These are phyloP conservation scores for Cladosporium sp. DNA, from an alignment of 2,329 filamentous ascomycete genomes.

Conservation along the genomic window DNA sequence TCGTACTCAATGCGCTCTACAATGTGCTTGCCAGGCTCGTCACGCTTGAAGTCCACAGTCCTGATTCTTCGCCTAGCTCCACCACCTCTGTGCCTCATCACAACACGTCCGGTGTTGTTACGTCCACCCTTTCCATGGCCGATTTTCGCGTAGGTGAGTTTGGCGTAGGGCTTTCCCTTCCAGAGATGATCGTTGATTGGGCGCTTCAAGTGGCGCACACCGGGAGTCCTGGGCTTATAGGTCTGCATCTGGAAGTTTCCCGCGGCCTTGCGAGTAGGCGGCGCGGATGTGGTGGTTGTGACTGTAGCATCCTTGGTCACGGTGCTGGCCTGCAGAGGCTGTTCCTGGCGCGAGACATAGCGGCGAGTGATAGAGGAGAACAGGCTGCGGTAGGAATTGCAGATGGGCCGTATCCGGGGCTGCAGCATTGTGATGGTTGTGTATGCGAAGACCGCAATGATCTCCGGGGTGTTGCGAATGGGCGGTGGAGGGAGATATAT, in stretches of 20 bases:
- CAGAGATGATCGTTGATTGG: slow-evolving; percentile 96
- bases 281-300: slow-evolving; percentile 31
- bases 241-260: slow-evolving; percentile 63
- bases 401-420: slow-evolving; percentile 59
- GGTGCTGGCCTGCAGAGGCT: slow-evolving; percentile 23
- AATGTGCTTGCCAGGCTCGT: slow-evolving; percentile 74
- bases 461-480: background rate
- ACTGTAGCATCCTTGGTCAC: slow-evolving; percentile 30
- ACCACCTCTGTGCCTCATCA: slow-evolving; percentile 87
- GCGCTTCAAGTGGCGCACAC: slow-evolving; percentile 84
- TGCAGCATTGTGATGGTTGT: slow-evolving; percentile 58
- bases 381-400: slow-evolving; percentile 51
- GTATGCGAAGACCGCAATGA: slow-evolving; percentile 12
- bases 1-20: slow-evolving; percentile 97
- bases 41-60: slow-evolving; percentile 83
- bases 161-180: slow-evolving; percentile 82
- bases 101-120: slow-evolving; percentile 83
- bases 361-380: slow-evolving; percentile 49
- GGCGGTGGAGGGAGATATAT: background rate
- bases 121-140: slow-evolving; percentile 90
- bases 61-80: slow-evolving; percentile 90
- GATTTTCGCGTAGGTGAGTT: slow-evolving; percentile 87
- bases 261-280: slow-evolving; percentile 32
- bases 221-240: slow-evolving; percentile 91
- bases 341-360: slow-evolving; percentile 45